Evolutionary conservation across 768 basidiomycete genomes (phyloP), one percentile per base, ranked within the genome.

Genomic region (Mycena kentingensis): DNA sequence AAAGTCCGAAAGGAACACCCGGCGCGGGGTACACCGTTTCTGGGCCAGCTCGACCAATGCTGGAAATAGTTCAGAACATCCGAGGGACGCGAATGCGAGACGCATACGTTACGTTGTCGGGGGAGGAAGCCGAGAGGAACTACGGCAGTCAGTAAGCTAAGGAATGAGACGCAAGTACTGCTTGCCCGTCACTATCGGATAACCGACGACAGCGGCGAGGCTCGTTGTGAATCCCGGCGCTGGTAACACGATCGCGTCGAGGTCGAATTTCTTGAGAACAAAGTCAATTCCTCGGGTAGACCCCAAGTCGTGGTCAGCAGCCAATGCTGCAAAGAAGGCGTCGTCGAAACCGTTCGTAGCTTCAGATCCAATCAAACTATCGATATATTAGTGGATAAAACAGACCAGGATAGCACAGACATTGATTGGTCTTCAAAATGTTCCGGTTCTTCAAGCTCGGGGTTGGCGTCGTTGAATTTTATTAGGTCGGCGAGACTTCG

Each of bases 81-180:
- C 4, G 16, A 48, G 35, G 22, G 31, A 8, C 4, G 25, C 52
- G 38, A 36, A 54, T n/a, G n/a, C n/a, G n/a, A n/a, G n/a, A n/a
- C n/a, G n/a, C n/a, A n/a, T n/a, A n/a, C 52, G 74, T 65, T 25
- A 77, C 71, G 51, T 78, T 67, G 22, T 74, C 72, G 2, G 80
- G 79, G 49, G 77, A 78, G n/a, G 63, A 83, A 84, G 0, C 82
- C 83, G 1, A 85, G 74, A 0, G 84, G 83, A 6, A 85, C 83
- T 74, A 26, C 65, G 36, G 22, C 11, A 36, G 47, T 37, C 25
- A 39, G 26, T 22, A 16, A 25, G 3, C 25, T 12, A 8, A 24
- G 32, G 2, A 49, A 3, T 6, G 26, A 36, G 4, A 19, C 51
- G 25, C 21, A 36, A 32, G 29, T 25, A 35, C 18, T 36, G 10